Evolutionary conservation across 116 monocot species (phyloP).

Genomic region (Posidonia oceanica): DNA sequence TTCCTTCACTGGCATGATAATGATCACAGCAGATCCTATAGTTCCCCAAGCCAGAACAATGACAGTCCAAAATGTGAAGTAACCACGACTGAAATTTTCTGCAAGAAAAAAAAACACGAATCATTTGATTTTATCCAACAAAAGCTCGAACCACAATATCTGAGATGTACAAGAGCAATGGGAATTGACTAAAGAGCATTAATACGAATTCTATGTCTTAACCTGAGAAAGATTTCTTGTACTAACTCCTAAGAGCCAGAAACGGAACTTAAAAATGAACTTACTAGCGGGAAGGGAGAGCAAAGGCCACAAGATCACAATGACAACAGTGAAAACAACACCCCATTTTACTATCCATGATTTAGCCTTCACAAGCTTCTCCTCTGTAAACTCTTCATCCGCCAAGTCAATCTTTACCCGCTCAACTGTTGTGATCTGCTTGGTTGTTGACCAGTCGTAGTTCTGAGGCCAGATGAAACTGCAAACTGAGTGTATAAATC

Average conservation of each 20-base stretch:
- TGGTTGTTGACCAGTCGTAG: conserved; percentile 80
- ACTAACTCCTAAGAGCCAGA: no score
- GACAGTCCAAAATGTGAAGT: conserved; percentile 89
- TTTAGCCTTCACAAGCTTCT: conserved; percentile 66
- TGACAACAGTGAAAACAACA: conserved; percentile 53
- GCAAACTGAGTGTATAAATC: conserved; percentile 55
- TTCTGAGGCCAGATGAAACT: conserved; percentile 69
- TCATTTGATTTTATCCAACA: neutral
- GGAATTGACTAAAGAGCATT: no score
- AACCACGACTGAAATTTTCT: conserved; percentile 62
- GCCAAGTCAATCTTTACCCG: conserved; percentile 29
- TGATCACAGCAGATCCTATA: conserved; percentile 69
- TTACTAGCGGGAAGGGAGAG: conserved; percentile 87
- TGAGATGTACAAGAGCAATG: no score
- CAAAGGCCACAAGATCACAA: conserved; percentile 75
- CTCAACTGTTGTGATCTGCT: conserved; percentile 78
- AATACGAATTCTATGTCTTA: no score
- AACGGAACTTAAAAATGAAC: no score
- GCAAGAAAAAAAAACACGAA: neutral
- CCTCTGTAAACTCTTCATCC: conserved; percentile 84
- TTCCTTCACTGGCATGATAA: conserved; percentile 61
- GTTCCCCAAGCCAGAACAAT: conserved; percentile 81
- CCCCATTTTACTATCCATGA: conserved; percentile 90
- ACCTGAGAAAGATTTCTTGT: no score
- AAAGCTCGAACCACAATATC: no score